Evolutionary conservation across 345 rosid species (phyloP), one percentile per base, ranked within the genome.

Genomic region (Cardamine occulta): DNA sequence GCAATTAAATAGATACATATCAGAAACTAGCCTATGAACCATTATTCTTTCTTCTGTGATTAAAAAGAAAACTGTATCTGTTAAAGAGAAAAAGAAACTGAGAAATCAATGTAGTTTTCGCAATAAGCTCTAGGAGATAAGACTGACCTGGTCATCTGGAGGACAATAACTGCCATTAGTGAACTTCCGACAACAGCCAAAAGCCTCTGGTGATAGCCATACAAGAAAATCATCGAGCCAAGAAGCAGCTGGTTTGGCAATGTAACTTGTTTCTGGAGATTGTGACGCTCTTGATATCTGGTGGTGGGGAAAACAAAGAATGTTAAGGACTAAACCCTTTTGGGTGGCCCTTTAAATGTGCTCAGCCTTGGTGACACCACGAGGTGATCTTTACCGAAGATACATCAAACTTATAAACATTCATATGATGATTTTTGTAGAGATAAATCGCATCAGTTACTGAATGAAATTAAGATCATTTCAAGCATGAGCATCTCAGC

Each of bases 211-310:
- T 56, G 96, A 90, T 78, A 88, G 66, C 97, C 97, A 92, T 71
- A 90, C 96, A 68, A 92, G 90, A 84, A 92, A 88, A 76, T 92
- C 97, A 81, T 92, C 96, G 49, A 92, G 93, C 98, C 98, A 93
- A 35, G 98, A 93, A 67, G 98, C 98, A 48, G 98, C 98, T 69
- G 98, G 98, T 80, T 89, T 93, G 32, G 98, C 98, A 75, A 94
- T 94, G 81, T 90, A 86, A 85, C 92, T 94, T 70, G 86, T 81
- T 78, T 88, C 89, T 14, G 98, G 91, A 65, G 74, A 72, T 45
- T 74, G 83, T 17, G 98, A 91, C 70, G 89, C 96, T 79, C 86
- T 85, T 70, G 98, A 85, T 84, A 94, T 91, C 98, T 94, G 80
- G 74, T 44, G 52, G 63, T 18, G 45, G 18, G 18, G 4, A 29